These are phyloP conservation scores for Rhizopogon rudus DNA, from an alignment of 768 basidiomycete species.

Conservation along the genomic window DNA sequence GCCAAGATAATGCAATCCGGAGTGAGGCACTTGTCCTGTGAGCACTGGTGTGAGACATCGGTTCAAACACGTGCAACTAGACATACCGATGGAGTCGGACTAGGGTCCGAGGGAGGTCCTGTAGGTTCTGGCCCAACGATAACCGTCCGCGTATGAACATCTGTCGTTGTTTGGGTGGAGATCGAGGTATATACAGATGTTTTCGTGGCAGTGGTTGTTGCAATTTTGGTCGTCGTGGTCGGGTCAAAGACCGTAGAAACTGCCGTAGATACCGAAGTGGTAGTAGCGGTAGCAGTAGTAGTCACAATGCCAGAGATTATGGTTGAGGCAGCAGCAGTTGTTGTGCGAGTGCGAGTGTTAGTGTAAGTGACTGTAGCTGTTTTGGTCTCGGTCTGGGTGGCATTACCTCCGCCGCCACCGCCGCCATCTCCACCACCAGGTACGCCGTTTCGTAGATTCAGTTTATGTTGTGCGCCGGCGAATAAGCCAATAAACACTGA, in stretches of 20 bases:
- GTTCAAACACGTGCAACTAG: background rate
- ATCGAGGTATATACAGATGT: constrained; percentile 32
- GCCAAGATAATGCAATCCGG: constrained; percentile 79
- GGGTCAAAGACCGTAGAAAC: constrained; percentile 28
- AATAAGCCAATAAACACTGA: constrained; percentile 93
- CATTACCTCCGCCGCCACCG: constrained; percentile 23
- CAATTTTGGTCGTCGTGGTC: constrained; percentile 35
- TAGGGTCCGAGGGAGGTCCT: constrained; percentile 46
- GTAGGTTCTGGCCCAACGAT: constrained; percentile 35
- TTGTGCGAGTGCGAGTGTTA: constrained; percentile 11
- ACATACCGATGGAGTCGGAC: constrained; percentile 54
- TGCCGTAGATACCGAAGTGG: constrained; percentile 30
- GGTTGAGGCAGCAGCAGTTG: constrained; percentile 20
- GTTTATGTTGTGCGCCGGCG: constrained; percentile 79
- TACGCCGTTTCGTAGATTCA: constrained; percentile 45
- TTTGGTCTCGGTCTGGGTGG: constrained; percentile 28
- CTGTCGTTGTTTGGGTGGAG: constrained; percentile 31
- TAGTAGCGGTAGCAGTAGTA: constrained; percentile 4
- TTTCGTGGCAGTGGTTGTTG: constrained; percentile 34
- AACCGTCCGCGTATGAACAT: constrained; percentile 33
- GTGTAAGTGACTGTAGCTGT: constrained; percentile 29
- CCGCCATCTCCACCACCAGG: constrained; percentile 18
- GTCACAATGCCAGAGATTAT: constrained; percentile 24
- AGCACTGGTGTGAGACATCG: constrained; percentile 7
- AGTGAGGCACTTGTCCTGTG: constrained; percentile 65